Evolutionary conservation across 495 filamentous ascomycete species (phyloP), one percentile per base, ranked within the genome.

Genomic region (Podospora conica): DNA sequence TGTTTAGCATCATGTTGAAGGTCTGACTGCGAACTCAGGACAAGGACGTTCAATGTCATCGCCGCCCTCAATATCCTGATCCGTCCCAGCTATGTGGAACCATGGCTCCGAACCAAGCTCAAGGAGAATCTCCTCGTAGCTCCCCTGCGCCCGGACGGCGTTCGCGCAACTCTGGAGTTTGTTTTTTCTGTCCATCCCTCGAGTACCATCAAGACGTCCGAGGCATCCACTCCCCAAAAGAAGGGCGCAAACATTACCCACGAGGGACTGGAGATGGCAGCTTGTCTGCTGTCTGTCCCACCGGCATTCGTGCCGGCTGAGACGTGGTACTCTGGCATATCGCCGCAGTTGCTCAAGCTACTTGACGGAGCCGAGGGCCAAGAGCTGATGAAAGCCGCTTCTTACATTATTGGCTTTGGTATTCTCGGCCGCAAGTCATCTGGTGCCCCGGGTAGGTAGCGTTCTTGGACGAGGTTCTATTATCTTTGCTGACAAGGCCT

Each of bases 361-460:
- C 82, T 95, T 22, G 88, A 91, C 69, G 88, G 88, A 1, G 77
- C 80, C 28, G 85, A 86, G 27, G 85, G 85, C 9, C 80, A 76
- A 5, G 90, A 92, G 70, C 76, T 93, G 66, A 81, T 76, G 64
- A 88, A 82, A 68, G 87, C 84, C 7, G 88, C 87, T 4, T 85
- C 88, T 0, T 91, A 91, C 71, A 83, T 91, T 55, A 88, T 93
- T 62, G 90, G 88, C 0, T 88, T 86, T 70, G 89, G 90, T 1
- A 87, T 93, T 21, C 72, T 95, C 58, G 86, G 87, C 0, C 86
- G 86, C 63, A 87, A 85, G 60, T 75, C 82, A 25, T 86, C 83
- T 69, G 90, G 91, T 8, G 88, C 88, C 24, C 87, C 87, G 48
- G 88, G 82, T 85, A 78, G 66, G 73, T n/a, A 21, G 7, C n/a